Evolutionary conservation across 352 stramenopile species (phyloP).

Genomic region (Phytophthora ramorum): DNA sequence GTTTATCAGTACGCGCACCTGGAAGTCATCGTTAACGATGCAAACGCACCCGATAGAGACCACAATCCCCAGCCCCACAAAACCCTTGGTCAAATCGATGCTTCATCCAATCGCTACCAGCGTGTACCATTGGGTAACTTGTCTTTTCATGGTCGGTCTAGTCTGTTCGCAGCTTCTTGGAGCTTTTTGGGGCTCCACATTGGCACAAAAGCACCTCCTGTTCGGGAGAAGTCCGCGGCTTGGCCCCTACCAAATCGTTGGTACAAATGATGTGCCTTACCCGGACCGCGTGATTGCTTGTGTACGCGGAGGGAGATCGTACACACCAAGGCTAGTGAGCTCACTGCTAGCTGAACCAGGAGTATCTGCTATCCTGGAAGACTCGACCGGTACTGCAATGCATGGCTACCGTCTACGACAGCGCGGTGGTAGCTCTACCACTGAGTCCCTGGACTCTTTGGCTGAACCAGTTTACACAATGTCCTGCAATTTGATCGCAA

Average conservation of each 20-base stretch:
- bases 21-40: too few relatives aligned
- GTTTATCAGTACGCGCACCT: too few relatives aligned
- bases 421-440: constrained; percentile 18
- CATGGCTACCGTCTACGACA: constrained; percentile 5
- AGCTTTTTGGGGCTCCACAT: constrained; percentile 6
- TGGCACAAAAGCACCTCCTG: neutral
- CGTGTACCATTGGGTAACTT: constrained; percentile 17
- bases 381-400: constrained; percentile 1
- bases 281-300: constrained; percentile 21
- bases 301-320: neutral
- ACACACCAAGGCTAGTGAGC: neutral
- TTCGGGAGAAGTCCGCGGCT: constrained; percentile 11
- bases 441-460: constrained; percentile 11
- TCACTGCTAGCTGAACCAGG: neutral
- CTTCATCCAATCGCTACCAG: too few relatives aligned
- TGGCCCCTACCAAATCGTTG: constrained; percentile 15
- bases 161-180: constrained; percentile 18
- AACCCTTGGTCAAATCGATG: too few relatives aligned
- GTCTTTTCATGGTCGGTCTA: constrained; percentile 12
- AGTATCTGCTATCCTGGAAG: constrained; percentile 1
- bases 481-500: constrained; percentile 5
- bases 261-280: constrained; percentile 11
- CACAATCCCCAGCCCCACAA: too few relatives aligned
- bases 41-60: too few relatives aligned
- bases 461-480: neutral